phyloP scores from a whole-genome alignment of 2,329 filamentous ascomycete genomes.

The Claviceps maximensis region DNA sequence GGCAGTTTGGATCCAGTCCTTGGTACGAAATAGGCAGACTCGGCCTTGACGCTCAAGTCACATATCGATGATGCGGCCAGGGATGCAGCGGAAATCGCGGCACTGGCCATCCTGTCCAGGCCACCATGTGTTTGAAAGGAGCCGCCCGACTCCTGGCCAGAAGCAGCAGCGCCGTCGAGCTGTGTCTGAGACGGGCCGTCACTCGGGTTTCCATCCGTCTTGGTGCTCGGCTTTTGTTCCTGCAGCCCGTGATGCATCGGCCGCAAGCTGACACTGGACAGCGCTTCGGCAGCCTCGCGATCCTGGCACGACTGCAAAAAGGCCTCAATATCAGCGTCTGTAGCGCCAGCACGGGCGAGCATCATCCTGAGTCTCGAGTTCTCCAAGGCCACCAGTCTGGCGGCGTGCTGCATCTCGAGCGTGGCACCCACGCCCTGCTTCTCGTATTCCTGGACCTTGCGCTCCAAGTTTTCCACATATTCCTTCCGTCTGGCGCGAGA shows the following conservation, averaged over 20 bases:
- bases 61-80: background rate
- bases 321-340: constrained; percentile 24
- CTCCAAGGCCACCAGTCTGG: constrained; percentile 33
- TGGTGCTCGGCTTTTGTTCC: background rate
- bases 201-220: background rate
- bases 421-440: constrained; percentile 34
- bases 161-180: background rate
- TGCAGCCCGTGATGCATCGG: constrained; percentile 4
- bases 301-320: constrained; percentile 25
- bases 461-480: constrained; percentile 34
- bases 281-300: constrained; percentile 16
- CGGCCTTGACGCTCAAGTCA: background rate
- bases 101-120: background rate
- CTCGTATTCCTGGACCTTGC: constrained; percentile 33
- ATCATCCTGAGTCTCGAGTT: constrained; percentile 33
- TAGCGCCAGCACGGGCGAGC: constrained; percentile 26
- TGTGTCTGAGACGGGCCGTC: background rate
- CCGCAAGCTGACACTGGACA: constrained; percentile 8
- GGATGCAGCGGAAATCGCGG: background rate
- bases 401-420: constrained; percentile 39
- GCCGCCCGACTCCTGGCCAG: background rate
- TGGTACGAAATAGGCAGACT: background rate
- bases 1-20: background rate
- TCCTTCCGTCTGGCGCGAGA: constrained; percentile 38
- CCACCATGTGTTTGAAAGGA: background rate